Base-by-base conservation (phyloP, 148 eudicot genomes). In the Silene uniflora region DNA sequence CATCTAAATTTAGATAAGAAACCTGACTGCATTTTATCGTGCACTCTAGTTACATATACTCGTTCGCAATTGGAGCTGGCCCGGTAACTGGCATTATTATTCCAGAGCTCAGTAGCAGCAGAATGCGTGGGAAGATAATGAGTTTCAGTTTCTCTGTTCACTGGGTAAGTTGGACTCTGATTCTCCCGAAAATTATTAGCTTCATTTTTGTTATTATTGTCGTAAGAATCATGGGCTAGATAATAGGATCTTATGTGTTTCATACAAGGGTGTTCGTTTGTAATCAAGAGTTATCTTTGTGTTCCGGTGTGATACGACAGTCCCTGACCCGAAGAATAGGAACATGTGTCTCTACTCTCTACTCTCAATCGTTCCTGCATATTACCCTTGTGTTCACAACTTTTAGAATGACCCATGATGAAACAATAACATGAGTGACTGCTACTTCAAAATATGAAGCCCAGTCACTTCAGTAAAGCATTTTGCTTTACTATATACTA, bases 71-170 rank as follows among this genome's bases (percentile, higher is more conserved):
- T 76, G 93, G 97, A 85, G 97, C 93, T 76, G 97, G 97, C 11
- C 93, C 97, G 72, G 93, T 87, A 56, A 91, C 97, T 65, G 97
- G 91, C 60, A 78, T 91, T 56, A 76, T 91, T 39, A 91, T 91
- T 79, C 97, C 93, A 58, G 97, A 91, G 85, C 87, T 91, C 56
- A 89, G 97, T 84, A 83, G 93, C 86, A 86, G 80, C 84, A 86
- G 90, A 64, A 84, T 88, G 82, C 87, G 97, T 42, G 97, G 90
- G 77, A 91, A 86, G 80, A 86, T 91, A 66, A 81, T 91, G 91
- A 81, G 89, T 78, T 85, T 91, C 84, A 91, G 97, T 83, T 88
- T 91, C 83, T 88, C 90, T 11, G 91, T 90, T 78, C 95, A 90
- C 75, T 90, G 95, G 91, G 95, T 90, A 84, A 70, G 86, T 79